Evolutionary conservation across 2,329 filamentous ascomycete species (phyloP), one percentile per base, ranked within the genome.

Genomic region (Verticillium tricorpus): DNA sequence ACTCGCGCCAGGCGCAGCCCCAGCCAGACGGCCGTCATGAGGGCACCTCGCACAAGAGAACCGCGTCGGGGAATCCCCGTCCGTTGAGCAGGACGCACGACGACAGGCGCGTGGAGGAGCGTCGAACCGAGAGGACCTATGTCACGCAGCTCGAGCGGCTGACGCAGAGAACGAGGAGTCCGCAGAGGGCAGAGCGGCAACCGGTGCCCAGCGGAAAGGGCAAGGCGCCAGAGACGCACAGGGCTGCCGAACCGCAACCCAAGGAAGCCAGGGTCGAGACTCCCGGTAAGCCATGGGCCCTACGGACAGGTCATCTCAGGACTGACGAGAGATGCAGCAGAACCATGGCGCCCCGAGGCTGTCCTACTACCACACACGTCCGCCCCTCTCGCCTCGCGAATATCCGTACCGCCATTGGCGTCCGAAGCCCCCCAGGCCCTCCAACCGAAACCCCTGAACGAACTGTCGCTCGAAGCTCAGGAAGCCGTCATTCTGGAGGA

Each of bases 401-500:
- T 85, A 66, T 83, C 82, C 7, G 80, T 83, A 62, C 85, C 91
- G 22, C 94, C 94, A 2, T 79, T 96, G 57, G 91, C 92, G 2
- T 88, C 79, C 40, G 81, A 88, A 64, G 87, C 91, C 34, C 93
- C 93, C 2, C 77, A 85, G 58, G 78, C 84, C 8, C 80, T 93
- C 57, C 88, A 91, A 54, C 90, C 91, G 1, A 79, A 79, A 57
- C 81, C 89, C 7, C 80, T 98, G 17, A 80, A 83, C 61, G 86
- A 91, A 62, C 78, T 98, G 63, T 87, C 88, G 0, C 78, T 96
- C 32, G 90, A 96, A 66, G 85, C 85, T 2, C 95, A 99, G 74
- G 95, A 99, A 77, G 86, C 88, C 28, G 90, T 87, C 9, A 89
- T 99, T 56, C 81, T 98, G 54, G 93, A 97, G 68, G 95, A 99